Conservation (phyloP, 805 yeast species). For the Torulaspora delbrueckii region DNA sequence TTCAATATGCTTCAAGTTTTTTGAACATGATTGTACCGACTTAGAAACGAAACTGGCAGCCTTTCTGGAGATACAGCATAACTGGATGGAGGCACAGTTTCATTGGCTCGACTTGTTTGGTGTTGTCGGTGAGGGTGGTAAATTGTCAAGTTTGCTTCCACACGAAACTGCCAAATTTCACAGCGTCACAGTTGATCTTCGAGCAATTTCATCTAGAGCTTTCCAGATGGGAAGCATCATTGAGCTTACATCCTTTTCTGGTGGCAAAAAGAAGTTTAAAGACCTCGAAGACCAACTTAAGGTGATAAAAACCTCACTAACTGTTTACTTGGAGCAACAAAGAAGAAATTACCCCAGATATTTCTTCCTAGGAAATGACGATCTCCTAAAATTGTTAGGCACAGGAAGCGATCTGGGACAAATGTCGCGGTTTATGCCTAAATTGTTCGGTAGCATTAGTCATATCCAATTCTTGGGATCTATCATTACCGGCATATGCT, state of each 20-base stretch:
- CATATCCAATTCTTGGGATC: conserved; percentile 38
- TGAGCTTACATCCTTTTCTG: conserved; percentile 51
- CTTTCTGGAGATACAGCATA: conserved; percentile 50
- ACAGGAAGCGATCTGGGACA: conserved; percentile 43
- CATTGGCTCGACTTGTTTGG: conserved; percentile 86
- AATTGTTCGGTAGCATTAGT: conserved; percentile 66
- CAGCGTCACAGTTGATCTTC: conserved; percentile 57
- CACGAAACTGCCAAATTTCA: conserved; percentile 63
- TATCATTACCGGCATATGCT: conserved; percentile 44
- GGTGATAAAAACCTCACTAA: conserved; percentile 58
- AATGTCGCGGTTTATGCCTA: conserved; percentile 56
- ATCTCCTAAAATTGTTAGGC: conserved; percentile 77
- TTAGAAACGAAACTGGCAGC: conserved; percentile 55
- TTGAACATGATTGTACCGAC: conserved; percentile 51
- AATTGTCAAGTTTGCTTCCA: conserved; percentile 60
- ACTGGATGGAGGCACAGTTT: conserved; percentile 82
- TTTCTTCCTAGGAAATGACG: conserved; percentile 87
- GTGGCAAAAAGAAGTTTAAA: conserved; percentile 43
- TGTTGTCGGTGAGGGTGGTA: conserved; percentile 57
- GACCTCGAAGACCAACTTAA: conserved; percentile 51
- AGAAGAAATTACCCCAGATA: conserved; percentile 74
- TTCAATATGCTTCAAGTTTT: conserved; percentile 56
- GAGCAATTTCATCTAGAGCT: conserved; percentile 45
- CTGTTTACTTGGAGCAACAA: conserved; percentile 76
- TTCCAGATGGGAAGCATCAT: conserved; percentile 47